Conservation (phyloP, 2,329 filamentous ascomycete genomes). For the Colletotrichum lini region DNA sequence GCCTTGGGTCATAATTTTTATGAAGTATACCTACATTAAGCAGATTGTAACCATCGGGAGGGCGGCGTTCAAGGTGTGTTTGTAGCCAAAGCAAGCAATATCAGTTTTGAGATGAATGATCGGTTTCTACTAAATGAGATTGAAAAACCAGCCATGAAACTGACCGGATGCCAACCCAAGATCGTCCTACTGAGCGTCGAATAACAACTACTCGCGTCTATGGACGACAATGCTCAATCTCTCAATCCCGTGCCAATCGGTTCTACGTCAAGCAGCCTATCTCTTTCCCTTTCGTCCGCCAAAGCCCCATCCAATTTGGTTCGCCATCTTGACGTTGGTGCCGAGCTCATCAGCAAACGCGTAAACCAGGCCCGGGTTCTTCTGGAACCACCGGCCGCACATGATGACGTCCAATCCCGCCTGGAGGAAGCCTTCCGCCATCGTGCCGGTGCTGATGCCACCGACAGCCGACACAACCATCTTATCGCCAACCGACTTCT, state of each 20-base stretch:
- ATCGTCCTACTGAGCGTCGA: too few species aligned
- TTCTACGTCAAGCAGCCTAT: background rate
- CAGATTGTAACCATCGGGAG: background rate
- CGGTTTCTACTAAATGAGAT: background rate
- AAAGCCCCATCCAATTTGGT: slow-evolving; percentile 71
- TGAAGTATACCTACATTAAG: slow-evolving; percentile 11
- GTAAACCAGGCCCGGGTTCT: slow-evolving; percentile 71
- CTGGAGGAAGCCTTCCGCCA: slow-evolving; percentile 64
- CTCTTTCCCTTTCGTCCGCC: slow-evolving; percentile 51
- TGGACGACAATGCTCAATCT: too few species aligned
- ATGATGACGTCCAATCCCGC: slow-evolving; percentile 63
- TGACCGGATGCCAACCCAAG: too few species aligned
- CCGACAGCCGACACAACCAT: slow-evolving; percentile 64
- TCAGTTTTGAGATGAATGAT: slow-evolving; percentile 14
- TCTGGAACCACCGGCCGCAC: slow-evolving; percentile 69
- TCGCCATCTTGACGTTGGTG: slow-evolving; percentile 61
- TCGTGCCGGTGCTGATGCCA: slow-evolving; percentile 59
- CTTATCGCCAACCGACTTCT: slow-evolving; percentile 77
- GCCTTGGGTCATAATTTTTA: slow-evolving; percentile 1
- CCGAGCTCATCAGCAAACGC: slow-evolving; percentile 68
- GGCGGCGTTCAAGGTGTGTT: slow-evolving; percentile 13
- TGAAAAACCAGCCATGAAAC: too few species aligned
- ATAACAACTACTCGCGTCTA: too few species aligned
- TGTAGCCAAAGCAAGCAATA: slow-evolving; percentile 30
- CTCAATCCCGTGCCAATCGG: too few species aligned